Base-by-base conservation (phyloP, 1,284 basidiomycete species). In the Naganishia sp. region DNA sequence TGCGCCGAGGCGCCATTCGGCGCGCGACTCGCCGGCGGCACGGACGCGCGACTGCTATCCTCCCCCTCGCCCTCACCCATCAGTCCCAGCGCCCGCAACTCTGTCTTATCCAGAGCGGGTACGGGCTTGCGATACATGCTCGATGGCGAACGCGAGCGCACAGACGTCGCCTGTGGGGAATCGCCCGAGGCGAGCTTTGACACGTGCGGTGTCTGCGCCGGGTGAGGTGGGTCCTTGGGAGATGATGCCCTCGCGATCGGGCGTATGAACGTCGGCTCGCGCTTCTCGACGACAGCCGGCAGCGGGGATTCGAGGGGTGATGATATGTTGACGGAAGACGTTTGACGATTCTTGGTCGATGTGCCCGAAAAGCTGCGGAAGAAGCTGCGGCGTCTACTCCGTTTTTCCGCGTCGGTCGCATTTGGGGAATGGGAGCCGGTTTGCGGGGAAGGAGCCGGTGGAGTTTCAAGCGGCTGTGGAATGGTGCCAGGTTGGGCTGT, bases 351-450 rank as follows among this genome's bases (percentile, higher is more conserved):
- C 39, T 61, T 61, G 58, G n/a, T 51, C n/a, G 58, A 61, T 18
- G 47, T 25, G 4, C 58, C 58, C 10, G 58, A 61, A 41, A 61
- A 61, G 35, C 58, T 61, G 50, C 47, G 58, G 17, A 61, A 61
- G 45, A 61, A 61, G 58, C 58, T 61, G 35, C 58, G 58, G 4
- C 58, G 58, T 18, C 58, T 61, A 43, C 50, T 61, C 17, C 47
- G 47, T 28, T 51, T 61, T 10, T 61, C 58, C 7, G 58, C 39
- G 41, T 61, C 58, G 21, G 47, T 1, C 5, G 47, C 3, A 2
- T 15, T 17, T 15, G 58, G 25, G 10, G 47, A 3, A 11, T 50
- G 41, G 2, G 13, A 17, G 18, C 10, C 4, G 25, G 6, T 10
- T 1, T 6, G 35, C 1, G 23, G 25, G 1, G 42, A 7, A 23